Base-by-base conservation (phyloP, 2,329 filamentous ascomycete species). In the Botrytis fabae region DNA sequence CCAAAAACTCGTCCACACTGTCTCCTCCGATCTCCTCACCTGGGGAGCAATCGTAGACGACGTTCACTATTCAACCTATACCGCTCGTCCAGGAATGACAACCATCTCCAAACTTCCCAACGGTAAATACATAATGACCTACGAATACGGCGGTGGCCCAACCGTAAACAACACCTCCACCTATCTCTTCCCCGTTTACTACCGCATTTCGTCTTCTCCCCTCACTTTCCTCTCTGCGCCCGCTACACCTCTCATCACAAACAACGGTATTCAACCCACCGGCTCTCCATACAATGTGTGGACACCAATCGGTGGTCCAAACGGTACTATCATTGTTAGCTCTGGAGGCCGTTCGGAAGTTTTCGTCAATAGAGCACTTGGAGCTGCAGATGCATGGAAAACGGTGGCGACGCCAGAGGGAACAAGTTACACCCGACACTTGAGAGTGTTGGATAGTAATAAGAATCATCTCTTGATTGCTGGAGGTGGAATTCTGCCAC, bases 51-150 rank as follows among this genome's bases (percentile, higher is more conserved):
- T 87, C 4, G 85, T 91, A 68, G 85, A 90, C 74, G 90, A 93
- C 78, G 90, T 91, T 57, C 83, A 86, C 32, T 90, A 91, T 77
- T 81, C 85, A n/a, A 85, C 84, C 71, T 91, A 91, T 80, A 87
- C 85, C 3, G 88, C 86, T 74, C 87, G 91, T 2, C 91, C 91
- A 0, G 91, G 91, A 68, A 93, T 93, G 91, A 87, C 91, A 1
- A 88, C 86, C 0, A 84, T 93, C 14, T 84, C 86, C 2, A 78
- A 85, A 78, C 85, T 93, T 6, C 83, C 89, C 76, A 80, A 81
- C 51, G 87, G 75, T 10, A 77, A 88, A 78, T 92, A 86, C 81
- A 87, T 93, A 78, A 88, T 90, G 82, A 85, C 86, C 9, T 91
- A 92, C 80, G 90, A 92, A 69, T 80, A 76, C 59, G 79, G 78